Base-by-base conservation (phyloP, 2,329 filamentous ascomycete species). In the Penicillium freii region DNA sequence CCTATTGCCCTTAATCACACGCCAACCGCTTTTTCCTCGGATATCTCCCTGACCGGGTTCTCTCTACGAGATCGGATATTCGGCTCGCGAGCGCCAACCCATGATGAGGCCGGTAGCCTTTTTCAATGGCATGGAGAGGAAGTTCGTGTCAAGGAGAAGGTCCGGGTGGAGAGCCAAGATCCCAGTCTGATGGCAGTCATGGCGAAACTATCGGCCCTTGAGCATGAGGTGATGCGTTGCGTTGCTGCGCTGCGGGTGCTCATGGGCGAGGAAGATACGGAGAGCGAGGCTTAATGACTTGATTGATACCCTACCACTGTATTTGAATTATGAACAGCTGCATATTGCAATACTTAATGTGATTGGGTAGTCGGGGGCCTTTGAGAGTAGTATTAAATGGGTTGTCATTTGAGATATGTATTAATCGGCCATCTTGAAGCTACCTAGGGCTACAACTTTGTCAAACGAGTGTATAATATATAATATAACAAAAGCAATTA, bases 71-170 rank as follows among this genome's bases (percentile, higher is more conserved):
- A 85, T 57, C 78, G 82, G 23, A 71, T 88, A 11, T 78, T 80
- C 55, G 79, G 78, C 2, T 66, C 69, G 45, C 72, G 70, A 50
- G 80, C 86, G 19, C 80, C 87, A 2, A 86, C 87, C 64, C 89
- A 92, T 72, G 89, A 92, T 73, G 93, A 97, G 75, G 86, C 87
- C 62, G 89, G 93, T 59, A 83, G 86, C 38, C 78, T 89, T 0
- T 97, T 96, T 73, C 80, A 78, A 4, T 97, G 83, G 75, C 79
- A 78, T 15, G 83, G 84, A 5, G 82, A 86, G 55, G 86, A 94
- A 60, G 92, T 97, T 3, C 88, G 86, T 62, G 93, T 97, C 45
- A 86, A 88, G 64, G 93, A 97, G 73, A 97, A 97, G 77, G 84
- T 96, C 5, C 83, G 89, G 40, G 88, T 97, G 2, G 92, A 96